Conservation (phyloP, 2,329 filamentous ascomycete species). For the Aspergillus cejpii region DNA sequence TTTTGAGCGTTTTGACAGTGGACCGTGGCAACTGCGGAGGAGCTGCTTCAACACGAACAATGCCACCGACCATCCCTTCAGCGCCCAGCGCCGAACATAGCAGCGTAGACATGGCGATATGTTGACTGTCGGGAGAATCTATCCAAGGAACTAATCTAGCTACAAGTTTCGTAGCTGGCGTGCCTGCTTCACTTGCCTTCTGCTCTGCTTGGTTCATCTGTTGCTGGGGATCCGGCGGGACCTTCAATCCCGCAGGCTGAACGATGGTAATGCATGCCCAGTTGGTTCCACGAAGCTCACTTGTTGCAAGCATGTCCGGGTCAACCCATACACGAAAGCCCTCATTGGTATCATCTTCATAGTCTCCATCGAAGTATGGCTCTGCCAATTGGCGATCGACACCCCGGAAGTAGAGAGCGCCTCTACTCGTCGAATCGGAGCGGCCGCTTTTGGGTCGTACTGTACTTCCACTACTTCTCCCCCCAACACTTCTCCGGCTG, state of each 20-base stretch:
- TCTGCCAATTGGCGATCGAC: constrained; percentile 63
- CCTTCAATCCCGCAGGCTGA: constrained; percentile 68
- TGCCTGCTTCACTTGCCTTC: constrained; percentile 50
- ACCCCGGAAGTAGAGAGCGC: constrained; percentile 66
- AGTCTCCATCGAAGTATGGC: constrained; percentile 72
- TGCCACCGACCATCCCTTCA: constrained; percentile 69
- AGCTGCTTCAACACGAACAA: constrained; percentile 81
- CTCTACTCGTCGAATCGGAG: constrained; percentile 55
- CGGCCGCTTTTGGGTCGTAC: constrained; percentile 52
- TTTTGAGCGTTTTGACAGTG: constrained; percentile 61
- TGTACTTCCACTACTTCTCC: constrained; percentile 67
- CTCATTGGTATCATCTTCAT: constrained; percentile 48
- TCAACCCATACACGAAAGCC: constrained; percentile 78
- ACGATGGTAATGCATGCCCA: constrained; percentile 84
- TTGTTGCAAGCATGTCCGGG: constrained; percentile 63
- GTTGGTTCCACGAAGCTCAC: constrained; percentile 65
- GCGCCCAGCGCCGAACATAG: constrained; percentile 69
- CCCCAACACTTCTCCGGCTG: constrained; percentile 63
- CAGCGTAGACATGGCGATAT: constrained; percentile 68
- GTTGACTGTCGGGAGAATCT: constrained; percentile 74
- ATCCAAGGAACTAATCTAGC: constrained; percentile 73
- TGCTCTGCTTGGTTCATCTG: constrained; percentile 62
- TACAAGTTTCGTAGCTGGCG: constrained; percentile 61
- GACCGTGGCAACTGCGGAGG: constrained; percentile 62
- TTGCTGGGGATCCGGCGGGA: constrained; percentile 61